phyloP scores from a whole-genome alignment of 345 rosid genomes.

The Eucalyptus sideroxylon region DNA sequence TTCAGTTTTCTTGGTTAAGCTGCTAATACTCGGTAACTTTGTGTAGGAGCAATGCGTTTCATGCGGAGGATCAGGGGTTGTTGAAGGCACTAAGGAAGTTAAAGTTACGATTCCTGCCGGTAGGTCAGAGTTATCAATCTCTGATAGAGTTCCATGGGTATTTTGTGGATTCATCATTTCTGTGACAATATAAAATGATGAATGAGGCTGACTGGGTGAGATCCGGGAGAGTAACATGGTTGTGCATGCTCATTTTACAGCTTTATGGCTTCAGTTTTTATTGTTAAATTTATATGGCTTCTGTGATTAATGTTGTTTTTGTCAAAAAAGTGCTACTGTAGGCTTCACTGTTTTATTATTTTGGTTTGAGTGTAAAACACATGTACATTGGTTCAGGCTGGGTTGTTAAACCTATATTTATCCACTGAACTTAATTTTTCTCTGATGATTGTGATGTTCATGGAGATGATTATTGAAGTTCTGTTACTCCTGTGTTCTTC shows the following conservation, averaged over 20 bases:
- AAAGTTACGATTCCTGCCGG: slow-evolving; percentile 73
- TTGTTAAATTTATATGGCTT: background rate
- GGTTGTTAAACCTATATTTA: background rate
- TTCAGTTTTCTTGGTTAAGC: background rate
- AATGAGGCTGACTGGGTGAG: background rate
- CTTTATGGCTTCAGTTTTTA: background rate
- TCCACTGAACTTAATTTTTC: background rate
- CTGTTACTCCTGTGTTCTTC: background rate
- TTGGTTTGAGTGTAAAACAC: background rate
- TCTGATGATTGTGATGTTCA: background rate
- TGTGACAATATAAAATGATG: background rate
- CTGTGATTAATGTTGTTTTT: background rate
- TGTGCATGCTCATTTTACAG: background rate
- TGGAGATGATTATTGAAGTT: background rate
- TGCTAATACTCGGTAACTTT: background rate
- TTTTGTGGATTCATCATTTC: background rate
- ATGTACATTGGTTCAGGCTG: background rate
- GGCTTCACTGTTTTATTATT: background rate
- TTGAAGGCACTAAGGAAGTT: slow-evolving; percentile 65
- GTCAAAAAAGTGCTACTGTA: background rate
- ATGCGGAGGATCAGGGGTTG: slow-evolving; percentile 74
- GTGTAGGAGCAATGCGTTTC: slow-evolving; percentile 55
- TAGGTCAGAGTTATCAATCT: slow-evolving; percentile 13
- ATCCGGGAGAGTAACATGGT: background rate
- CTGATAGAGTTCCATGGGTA: background rate